These are phyloP conservation scores for Phytophthora megakarya DNA, from an alignment of 352 stramenopile genomes.

Conservation along the genomic window DNA sequence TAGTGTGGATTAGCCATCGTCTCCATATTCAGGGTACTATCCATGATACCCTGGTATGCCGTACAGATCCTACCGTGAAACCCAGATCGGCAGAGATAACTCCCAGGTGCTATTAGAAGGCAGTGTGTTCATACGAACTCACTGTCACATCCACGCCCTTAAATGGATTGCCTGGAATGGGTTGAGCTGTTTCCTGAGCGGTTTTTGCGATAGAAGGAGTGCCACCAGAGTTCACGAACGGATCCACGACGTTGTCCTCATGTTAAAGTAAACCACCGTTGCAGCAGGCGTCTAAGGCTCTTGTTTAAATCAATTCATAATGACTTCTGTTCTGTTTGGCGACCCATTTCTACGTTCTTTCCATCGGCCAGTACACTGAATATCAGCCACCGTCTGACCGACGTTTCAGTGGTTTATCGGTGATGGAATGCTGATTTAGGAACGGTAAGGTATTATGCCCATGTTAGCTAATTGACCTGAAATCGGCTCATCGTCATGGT, in stretches of 20 bases:
- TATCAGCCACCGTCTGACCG: too few species aligned
- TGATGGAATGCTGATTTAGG: too few species aligned
- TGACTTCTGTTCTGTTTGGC: too few species aligned
- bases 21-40: constrained; percentile 77
- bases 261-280: too few species aligned
- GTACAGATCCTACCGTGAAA: constrained; percentile 43
- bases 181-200: constrained; percentile 53
- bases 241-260: constrained; percentile 71
- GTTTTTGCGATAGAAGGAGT: constrained; percentile 67
- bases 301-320: too few species aligned
- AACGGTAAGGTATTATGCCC: too few species aligned
- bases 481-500: too few species aligned
- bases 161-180: constrained; percentile 53
- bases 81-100: constrained; percentile 67
- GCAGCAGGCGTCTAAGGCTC: too few species aligned
- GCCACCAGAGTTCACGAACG: constrained; percentile 46
- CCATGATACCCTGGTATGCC: constrained; percentile 90
- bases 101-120: constrained; percentile 87
- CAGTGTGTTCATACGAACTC: constrained; percentile 61
- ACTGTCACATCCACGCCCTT: constrained; percentile 26
- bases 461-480: too few species aligned
- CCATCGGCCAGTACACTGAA: too few species aligned
- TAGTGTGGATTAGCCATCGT: constrained; percentile 66
- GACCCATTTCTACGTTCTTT: too few species aligned
- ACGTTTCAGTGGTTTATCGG: too few species aligned